Conservation (phyloP, 306 rosid genomes). For the Lotus japonicus region DNA sequence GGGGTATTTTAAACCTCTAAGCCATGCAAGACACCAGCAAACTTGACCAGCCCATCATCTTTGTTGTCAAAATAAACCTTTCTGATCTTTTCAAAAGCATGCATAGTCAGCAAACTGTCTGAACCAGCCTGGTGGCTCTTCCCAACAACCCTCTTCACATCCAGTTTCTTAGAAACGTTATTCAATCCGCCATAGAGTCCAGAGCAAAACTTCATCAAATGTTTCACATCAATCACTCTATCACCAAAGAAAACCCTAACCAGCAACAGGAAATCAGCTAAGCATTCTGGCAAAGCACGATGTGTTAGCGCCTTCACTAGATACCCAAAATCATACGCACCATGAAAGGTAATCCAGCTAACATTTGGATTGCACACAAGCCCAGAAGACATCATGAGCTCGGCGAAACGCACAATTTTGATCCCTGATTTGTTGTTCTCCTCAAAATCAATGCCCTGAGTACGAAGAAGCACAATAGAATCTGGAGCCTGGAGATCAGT, state of each 20-base stretch:
- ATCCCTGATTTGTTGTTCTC: slow-evolving; percentile 34
- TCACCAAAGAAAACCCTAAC: slow-evolving; percentile 50
- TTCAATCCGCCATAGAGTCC: slow-evolving; percentile 57
- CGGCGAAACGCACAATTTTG: slow-evolving; percentile 43
- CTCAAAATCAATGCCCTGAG: slow-evolving; percentile 65
- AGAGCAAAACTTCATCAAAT: slow-evolving; percentile 39
- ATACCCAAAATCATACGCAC: slow-evolving; percentile 70
- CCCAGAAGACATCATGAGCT: slow-evolving; percentile 68
- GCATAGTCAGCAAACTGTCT: slow-evolving; percentile 62
- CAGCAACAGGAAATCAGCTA: slow-evolving; percentile 25
- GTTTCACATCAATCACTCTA: slow-evolving; percentile 59
- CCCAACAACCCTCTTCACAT: slow-evolving; percentile 38
- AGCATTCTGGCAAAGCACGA: slow-evolving; percentile 32
- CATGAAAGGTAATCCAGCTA: slow-evolving; percentile 62
- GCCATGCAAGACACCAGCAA: slow-evolving; percentile 55
- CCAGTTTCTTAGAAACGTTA: slow-evolving; percentile 31
- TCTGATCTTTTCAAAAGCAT: slow-evolving; percentile 37
- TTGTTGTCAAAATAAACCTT: slow-evolving; percentile 22
- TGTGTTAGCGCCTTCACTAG: slow-evolving; percentile 53
- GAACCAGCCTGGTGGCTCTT: slow-evolving; percentile 72
- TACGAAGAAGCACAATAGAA: slow-evolving; percentile 46
- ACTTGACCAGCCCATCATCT: slow-evolving; percentile 24
- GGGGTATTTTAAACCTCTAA: slow-evolving; percentile 29
- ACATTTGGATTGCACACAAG: slow-evolving; percentile 45
- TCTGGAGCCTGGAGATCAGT: slow-evolving; percentile 52